A percentile compares a stretch with the other conserved stretches of the same genome.
phyloP scores from a whole-genome alignment of 2,329 filamentous ascomycete species.

The Orbilia blumenaviensis region DNA sequence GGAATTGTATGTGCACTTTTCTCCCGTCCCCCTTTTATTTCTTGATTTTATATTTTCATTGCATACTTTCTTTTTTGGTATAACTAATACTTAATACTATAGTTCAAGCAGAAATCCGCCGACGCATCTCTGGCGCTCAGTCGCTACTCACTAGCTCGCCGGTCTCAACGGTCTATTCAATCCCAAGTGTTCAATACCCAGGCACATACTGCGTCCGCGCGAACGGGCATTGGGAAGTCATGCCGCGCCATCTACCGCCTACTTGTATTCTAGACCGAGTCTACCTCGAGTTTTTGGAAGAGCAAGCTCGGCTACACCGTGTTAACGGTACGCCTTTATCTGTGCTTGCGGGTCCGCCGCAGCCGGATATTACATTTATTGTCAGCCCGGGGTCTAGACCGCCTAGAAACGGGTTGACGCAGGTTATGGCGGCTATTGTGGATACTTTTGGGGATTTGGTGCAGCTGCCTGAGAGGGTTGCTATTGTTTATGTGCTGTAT shows the following conservation, averaged over 20 bases:
- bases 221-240: constrained; percentile 52
- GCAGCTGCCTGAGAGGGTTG: constrained; percentile 81
- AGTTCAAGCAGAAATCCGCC: constrained; percentile 39
- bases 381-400: constrained; percentile 73
- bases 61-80: constrained; percentile 6
- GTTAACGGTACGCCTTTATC: constrained; percentile 72
- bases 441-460: constrained; percentile 82
- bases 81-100: constrained; percentile 24
- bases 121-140: constrained; percentile 48
- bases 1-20: constrained; percentile 5
- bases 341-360: constrained; percentile 77
- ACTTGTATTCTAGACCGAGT: constrained; percentile 81
- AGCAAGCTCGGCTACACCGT: constrained; percentile 72
- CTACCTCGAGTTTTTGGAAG: constrained; percentile 79
- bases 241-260: constrained; percentile 62
- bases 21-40: background rate
- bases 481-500: constrained; percentile 86
- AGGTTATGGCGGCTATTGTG: constrained; percentile 85
- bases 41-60: background rate
- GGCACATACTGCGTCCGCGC: constrained; percentile 47
- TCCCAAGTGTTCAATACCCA: constrained; percentile 51
- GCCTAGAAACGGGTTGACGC: constrained; percentile 79
- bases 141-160: constrained; percentile 41
- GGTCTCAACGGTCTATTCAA: constrained; percentile 50
- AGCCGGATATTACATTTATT: constrained; percentile 81